phyloP scores from a whole-genome alignment of 1,284 basidiomycete species.

The Rhodotorula sp. region DNA sequence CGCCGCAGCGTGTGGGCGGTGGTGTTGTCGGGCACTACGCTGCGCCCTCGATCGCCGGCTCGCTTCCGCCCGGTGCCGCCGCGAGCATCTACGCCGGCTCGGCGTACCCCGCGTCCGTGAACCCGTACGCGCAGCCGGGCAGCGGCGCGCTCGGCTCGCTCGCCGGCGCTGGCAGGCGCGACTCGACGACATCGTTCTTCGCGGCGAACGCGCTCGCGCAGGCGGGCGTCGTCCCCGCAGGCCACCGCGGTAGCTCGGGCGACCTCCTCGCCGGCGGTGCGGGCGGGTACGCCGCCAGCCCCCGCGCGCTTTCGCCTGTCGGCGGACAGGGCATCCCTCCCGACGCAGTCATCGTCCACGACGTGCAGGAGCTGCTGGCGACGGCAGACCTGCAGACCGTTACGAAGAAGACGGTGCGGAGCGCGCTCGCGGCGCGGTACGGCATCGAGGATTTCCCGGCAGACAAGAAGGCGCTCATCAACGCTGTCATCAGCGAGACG shows the following conservation, averaged over 20 bases:
- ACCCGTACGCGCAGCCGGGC: constrained; percentile 15
- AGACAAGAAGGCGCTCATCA: constrained; percentile 42
- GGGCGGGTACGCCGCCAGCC: not conserved
- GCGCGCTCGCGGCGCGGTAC: constrained; percentile 58
- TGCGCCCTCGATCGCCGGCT: constrained; percentile 57
- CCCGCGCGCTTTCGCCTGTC: constrained; percentile 10
- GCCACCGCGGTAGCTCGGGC: constrained; percentile 14
- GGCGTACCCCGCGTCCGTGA: constrained; percentile 4
- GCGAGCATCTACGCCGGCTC: constrained; percentile 11
- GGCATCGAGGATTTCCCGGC: constrained; percentile 30
- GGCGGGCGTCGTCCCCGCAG: not conserved
- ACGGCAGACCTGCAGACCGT: constrained; percentile 80
- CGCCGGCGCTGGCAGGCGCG: constrained; percentile 11
- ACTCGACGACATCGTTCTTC: constrained; percentile 30
- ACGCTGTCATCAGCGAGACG: constrained; percentile 39
- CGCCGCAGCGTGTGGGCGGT: constrained; percentile 2
- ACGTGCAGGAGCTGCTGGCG: constrained; percentile 58
- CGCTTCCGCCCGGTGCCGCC: constrained; percentile 2
- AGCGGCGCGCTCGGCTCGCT: not conserved
- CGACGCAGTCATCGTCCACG: constrained; percentile 40
- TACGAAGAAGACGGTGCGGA: constrained; percentile 84
- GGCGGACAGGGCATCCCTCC: constrained; percentile 25
- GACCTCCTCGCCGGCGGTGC: not conserved
- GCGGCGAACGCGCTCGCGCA: constrained; percentile 28
- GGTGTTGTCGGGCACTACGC: not conserved